phyloP scores from a whole-genome alignment of 768 basidiomycete species.

The Boletus pseudopeckii region DNA sequence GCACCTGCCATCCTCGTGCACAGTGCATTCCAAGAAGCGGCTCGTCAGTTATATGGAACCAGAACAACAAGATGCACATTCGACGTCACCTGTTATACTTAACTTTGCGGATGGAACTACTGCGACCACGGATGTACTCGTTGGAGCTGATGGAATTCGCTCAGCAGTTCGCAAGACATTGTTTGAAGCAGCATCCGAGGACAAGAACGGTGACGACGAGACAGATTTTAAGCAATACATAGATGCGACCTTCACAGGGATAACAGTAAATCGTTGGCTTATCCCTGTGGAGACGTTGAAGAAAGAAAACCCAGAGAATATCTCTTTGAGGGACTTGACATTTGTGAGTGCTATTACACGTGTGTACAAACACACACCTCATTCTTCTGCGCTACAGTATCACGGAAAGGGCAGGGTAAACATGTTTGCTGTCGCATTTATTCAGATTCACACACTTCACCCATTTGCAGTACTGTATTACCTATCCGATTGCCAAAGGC shows the following conservation, averaged over 20 bases:
- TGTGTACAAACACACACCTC: neutral
- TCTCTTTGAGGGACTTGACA: constrained; percentile 13
- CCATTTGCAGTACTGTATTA: constrained; percentile 34
- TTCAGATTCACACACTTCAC: neutral
- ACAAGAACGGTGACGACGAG: neutral
- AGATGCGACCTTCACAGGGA: constrained; percentile 41
- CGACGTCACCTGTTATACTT: constrained; percentile 15
- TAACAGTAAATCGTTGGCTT: constrained; percentile 37
- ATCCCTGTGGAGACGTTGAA: constrained; percentile 32
- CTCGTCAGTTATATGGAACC: constrained; percentile 15
- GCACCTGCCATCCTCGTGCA: constrained; percentile 17
- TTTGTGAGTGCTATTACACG: constrained; percentile 18
- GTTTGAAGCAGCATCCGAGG: constrained; percentile 15
- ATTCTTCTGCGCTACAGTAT: constrained; percentile 14
- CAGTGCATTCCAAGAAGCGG: constrained; percentile 17
- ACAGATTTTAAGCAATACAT: constrained; percentile 9
- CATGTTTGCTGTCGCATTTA: neutral
- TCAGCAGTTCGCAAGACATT: constrained; percentile 25
- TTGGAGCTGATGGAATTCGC: constrained; percentile 47
- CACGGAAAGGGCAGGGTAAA: constrained; percentile 8
- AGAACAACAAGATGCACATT: constrained; percentile 22
- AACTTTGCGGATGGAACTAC: constrained; percentile 15
- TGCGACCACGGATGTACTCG: constrained; percentile 38
- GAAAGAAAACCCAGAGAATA: constrained; percentile 21
- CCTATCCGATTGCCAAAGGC: constrained; percentile 39